Percentiles rank a stretch among this genome's conserved stretches.
Evolutionary conservation across 345 rosid species (phyloP).

Genomic region (Gynandropsis gynandra): DNA sequence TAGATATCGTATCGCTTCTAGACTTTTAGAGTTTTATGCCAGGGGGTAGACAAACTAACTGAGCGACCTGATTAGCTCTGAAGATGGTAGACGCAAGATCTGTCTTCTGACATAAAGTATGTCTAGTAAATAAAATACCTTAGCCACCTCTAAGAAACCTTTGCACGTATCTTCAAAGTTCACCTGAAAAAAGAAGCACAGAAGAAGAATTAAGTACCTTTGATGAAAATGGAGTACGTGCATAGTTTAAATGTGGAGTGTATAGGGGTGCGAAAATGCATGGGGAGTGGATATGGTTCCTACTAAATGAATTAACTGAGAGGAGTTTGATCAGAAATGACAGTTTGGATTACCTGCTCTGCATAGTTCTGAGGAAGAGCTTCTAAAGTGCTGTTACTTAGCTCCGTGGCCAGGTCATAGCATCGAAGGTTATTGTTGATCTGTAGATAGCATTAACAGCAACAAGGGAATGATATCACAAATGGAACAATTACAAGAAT

Average conservation of each 20-base stretch:
- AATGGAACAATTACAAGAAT: not conserved
- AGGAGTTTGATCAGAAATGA: not conserved
- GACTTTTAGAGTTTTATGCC: not conserved
- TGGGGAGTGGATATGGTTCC: constrained; percentile 8
- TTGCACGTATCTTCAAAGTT: constrained; percentile 98
- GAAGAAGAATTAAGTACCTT: not conserved
- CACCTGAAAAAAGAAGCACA: constrained; percentile 42
- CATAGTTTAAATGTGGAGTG: constrained; percentile 5
- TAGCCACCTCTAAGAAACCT: constrained; percentile 95
- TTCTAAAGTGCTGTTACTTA: constrained; percentile 80
- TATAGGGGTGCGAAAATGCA: constrained; percentile 5
- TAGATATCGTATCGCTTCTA: no score
- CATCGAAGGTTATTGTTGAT: constrained; percentile 96
- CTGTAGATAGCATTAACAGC: constrained; percentile 32
- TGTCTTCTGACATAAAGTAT: constrained; percentile 1
- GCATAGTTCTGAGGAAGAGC: constrained; percentile 94
- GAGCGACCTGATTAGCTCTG: constrained; percentile 3
- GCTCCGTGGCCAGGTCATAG: constrained; percentile 97
- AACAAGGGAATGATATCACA: constrained; percentile 10
- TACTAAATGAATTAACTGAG: constrained; percentile 12
- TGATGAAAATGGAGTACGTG: constrained; percentile 7
- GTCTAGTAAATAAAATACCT: constrained; percentile 38
- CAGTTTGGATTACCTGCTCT: constrained; percentile 63
- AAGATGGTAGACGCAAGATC: constrained; percentile 2
- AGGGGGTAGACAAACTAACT: not conserved